Conservation (phyloP, 1,284 basidiomycete species). For the Apiotrichum laibachii region DNA sequence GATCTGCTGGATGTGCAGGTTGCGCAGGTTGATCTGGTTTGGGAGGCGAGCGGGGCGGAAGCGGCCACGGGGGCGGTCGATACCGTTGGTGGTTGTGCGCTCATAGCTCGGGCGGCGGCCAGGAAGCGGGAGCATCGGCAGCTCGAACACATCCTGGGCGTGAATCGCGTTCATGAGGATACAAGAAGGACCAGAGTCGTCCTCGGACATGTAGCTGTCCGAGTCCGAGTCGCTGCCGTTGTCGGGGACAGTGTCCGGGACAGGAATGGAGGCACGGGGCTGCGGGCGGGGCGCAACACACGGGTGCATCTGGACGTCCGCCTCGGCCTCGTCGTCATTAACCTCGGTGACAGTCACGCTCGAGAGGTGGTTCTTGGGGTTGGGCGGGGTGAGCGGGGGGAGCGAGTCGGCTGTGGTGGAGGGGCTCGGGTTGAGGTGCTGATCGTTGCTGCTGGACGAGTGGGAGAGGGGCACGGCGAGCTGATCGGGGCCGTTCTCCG, state of each 20-base stretch:
- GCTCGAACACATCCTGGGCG: constrained; percentile 47
- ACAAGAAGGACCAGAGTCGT: constrained; percentile 36
- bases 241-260: constrained; percentile 10
- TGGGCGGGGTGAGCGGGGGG: constrained; percentile 10
- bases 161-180: constrained; percentile 48
- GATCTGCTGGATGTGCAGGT: constrained; percentile 55
- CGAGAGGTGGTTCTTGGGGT: constrained; percentile 2
- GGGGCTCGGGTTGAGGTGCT: constrained; percentile 19
- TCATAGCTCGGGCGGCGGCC: constrained; percentile 14
- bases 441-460: constrained; percentile 26
- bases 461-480: constrained; percentile 19
- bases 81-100: constrained; percentile 7
- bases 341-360: constrained; percentile 11
- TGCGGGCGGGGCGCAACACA: constrained; percentile 37
- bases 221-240: constrained; percentile 11
- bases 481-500: neutral
- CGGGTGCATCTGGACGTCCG: constrained; percentile 48
- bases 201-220: constrained; percentile 20
- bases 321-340: constrained; percentile 3
- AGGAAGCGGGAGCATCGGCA: constrained; percentile 31
- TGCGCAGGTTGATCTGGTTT: constrained; percentile 48
- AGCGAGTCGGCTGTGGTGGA: constrained; percentile 19
- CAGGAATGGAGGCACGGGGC: neutral
- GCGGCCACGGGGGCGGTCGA: constrained; percentile 14
- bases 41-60: constrained; percentile 46